Conservation (phyloP, 129 eudicot genomes). For the Glebionis coronaria region DNA sequence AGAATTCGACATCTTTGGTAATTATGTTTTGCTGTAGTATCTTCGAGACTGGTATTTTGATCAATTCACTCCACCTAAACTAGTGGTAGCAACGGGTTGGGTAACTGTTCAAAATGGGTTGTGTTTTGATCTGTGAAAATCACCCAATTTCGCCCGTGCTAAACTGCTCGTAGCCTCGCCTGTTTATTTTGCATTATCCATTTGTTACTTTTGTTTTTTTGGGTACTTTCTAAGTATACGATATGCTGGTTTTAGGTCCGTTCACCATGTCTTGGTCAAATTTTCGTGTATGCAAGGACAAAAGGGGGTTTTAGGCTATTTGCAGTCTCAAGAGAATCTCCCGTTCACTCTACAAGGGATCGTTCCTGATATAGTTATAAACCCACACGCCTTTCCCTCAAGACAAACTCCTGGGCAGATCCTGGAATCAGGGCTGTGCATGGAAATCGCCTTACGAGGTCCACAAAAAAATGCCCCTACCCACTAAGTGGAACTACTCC, state of each 20-base stretch:
- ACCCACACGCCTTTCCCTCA: conserved; percentile 86
- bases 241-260: conserved; percentile 58
- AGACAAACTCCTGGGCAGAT: conserved; percentile 90
- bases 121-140: too few species aligned
- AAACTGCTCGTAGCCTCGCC: too few species aligned
- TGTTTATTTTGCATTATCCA: too few species aligned
- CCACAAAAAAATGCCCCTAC: conserved; percentile 61
- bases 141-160: too few species aligned
- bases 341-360: too few species aligned
- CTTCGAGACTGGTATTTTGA: conserved; percentile 65
- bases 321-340: too few species aligned
- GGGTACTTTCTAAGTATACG: not conserved
- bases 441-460: conserved; percentile 84
- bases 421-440: conserved; percentile 80
- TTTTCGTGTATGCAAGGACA: too few species aligned
- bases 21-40: conserved; percentile 77
- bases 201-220: not conserved
- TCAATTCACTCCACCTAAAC: not conserved
- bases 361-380: conserved; percentile 85
- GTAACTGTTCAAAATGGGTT: too few species aligned
- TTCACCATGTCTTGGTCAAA: conserved; percentile 86
- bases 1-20: too few species aligned
- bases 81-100: too few species aligned
- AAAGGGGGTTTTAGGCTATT: too few species aligned
- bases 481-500: too few species aligned